Evolutionary conservation across 1,284 basidiomycete genomes (phyloP), one percentile per base, ranked within the genome.

Genomic region (Ganoderma lingzhi): DNA sequence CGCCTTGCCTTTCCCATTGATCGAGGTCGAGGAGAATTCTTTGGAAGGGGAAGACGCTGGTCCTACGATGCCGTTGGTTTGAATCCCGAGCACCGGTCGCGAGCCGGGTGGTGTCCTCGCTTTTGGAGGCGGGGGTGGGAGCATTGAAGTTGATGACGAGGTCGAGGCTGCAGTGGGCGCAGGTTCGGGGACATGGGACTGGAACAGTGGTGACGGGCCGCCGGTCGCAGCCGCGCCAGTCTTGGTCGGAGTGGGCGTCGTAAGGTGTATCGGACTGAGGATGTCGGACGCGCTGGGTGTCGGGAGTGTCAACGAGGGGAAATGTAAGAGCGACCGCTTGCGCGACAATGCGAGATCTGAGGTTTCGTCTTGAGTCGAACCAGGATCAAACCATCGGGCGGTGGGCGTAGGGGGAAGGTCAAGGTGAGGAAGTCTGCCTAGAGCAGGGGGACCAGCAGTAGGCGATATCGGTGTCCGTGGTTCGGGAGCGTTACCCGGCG

Each of bases 211-310:
- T 19, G 65, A 74, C 3, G 64, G 72, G 53, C 67, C 74, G 8
- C 63, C 67, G 41, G 23, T 69, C 3, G 60, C 35, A 2, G 65
- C 35, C 9, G 72, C 64, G 3, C 67, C 62, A 15, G 44, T 42
- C 69, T 71, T 73, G 10, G 63, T 65, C 6, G 71, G 67, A 9
- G 65, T 67, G 12, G 76, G 74, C 4, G 75, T 69, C 15, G 69
- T 66, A 9, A 81, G 65, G 32, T 77, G 75, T 51, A 82, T 70
- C 0, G 81, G 81, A 62, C 81, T 82, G 39, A 82, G 73, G 15
- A 81, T 78, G 19, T 79, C 78, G 5, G 75, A 41, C 0, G 73
- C 66, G 17, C 69, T 62, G 0, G 74, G 63, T 17, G 74, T 56
- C 12, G 71, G 72, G 69, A 78, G 72, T 48, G 77, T 78, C 19